A percentile compares a stretch with the other conserved stretches of the same genome.
These are phyloP conservation scores for Globisporangium nagaii DNA, from an alignment of 352 stramenopile species.

Conservation along the genomic window DNA sequence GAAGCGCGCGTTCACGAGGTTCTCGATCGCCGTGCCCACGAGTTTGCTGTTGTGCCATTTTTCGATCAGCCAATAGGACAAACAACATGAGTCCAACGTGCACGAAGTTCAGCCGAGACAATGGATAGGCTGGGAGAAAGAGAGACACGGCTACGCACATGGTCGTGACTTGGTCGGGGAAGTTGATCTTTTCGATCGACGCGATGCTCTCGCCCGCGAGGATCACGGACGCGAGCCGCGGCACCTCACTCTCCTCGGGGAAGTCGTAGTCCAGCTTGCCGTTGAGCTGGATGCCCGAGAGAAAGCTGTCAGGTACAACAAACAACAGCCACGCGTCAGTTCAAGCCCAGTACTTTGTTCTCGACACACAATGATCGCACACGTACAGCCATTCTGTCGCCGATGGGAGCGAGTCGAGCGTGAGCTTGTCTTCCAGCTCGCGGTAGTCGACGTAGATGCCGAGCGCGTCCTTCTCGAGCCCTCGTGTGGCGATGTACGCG, in stretches of 20 bases:
- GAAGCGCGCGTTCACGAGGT: conserved; percentile 1
- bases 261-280: not conserved
- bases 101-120: not conserved
- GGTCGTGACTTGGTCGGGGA: not conserved
- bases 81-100: not conserved
- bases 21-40: not conserved
- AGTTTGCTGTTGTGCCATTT: conserved; percentile 7
- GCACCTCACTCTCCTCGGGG: not conserved
- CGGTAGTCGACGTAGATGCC: conserved; percentile 7
- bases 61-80: too few species aligned
- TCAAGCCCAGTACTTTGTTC: not conserved
- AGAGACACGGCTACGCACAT: not conserved
- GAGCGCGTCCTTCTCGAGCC: not conserved
- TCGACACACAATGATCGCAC: not conserved
- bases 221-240: not conserved
- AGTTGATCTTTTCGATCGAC: not conserved
- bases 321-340: not conserved
- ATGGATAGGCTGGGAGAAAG: not conserved
- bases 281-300: not conserved
- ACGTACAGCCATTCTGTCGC: conserved; percentile 6
- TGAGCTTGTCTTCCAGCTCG: not conserved
- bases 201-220: not conserved
- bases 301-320: not conserved
- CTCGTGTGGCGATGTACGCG: conserved; percentile 1
- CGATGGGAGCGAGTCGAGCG: not conserved